Evolutionary conservation across 2,329 filamentous ascomycete species (phyloP).

Genomic region (Endoconidiophora laricicola): DNA sequence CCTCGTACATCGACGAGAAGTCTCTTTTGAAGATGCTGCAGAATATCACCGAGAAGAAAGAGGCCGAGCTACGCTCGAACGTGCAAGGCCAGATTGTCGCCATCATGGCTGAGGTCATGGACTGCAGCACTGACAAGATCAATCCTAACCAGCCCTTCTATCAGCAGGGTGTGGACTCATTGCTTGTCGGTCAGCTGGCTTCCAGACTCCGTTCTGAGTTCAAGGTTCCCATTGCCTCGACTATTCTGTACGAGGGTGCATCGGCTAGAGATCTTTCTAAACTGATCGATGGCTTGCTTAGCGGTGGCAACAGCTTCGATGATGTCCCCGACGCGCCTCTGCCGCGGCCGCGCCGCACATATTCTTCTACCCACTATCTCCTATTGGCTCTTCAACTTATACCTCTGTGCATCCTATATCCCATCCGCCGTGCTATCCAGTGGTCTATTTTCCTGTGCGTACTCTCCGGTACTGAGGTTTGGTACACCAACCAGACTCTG

Average conservation of each 20-base stretch:
- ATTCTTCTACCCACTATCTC: slow-evolving; percentile 32
- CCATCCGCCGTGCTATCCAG: slow-evolving; percentile 31
- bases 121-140: slow-evolving; percentile 24
- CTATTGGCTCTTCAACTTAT: slow-evolving; percentile 34
- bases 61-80: slow-evolving; percentile 16
- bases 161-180: slow-evolving; percentile 35
- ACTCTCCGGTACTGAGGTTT: slow-evolving; percentile 25
- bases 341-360: slow-evolving; percentile 24
- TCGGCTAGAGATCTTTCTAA: slow-evolving; percentile 25
- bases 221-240: slow-evolving; percentile 31
- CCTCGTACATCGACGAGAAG: slow-evolving; percentile 21
- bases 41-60: slow-evolving; percentile 15
- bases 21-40: slow-evolving; percentile 21
- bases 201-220: slow-evolving; percentile 34
- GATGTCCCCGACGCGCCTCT: slow-evolving; percentile 12
- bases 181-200: slow-evolving; percentile 34
- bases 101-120: slow-evolving; percentile 29
- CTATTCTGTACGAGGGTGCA: slow-evolving; percentile 32
- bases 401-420: slow-evolving; percentile 32
- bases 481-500: slow-evolving; percentile 24
- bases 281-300: slow-evolving; percentile 22
- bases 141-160: slow-evolving; percentile 31
- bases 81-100: slow-evolving; percentile 24
- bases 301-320: slow-evolving; percentile 8
- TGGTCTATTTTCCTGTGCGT: slow-evolving; percentile 36